Evolutionary conservation across 2,329 filamentous ascomycete genomes (phyloP), one percentile per base, ranked within the genome.

Genomic region (Furcasterigmium furcatum): DNA sequence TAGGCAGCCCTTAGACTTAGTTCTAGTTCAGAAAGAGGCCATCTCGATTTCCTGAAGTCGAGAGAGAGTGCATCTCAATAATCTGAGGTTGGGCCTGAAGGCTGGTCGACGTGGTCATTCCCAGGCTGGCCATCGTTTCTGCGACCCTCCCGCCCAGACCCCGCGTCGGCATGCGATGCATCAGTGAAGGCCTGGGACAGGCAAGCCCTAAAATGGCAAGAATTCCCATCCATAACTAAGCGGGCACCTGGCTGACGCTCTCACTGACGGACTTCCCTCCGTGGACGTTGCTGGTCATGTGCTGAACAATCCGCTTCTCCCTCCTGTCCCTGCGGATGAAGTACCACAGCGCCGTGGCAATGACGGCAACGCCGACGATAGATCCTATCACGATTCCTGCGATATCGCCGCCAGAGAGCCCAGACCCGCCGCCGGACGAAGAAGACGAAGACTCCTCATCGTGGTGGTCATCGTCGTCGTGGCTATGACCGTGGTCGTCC

Each of bases 241-340:
- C 24, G 12, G 24, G 24, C 12, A 12, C 24, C 24, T 27, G 68
- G 68, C 0, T 60, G 71, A 8, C 48, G 53, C 18, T 57, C 65
- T 13, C 64, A 16, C 16, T 19, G 34, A 36, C 19, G n/a, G 12
- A 9, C 16, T 36, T 18, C 12, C 16, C 4, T 6, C 16, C 5
- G n/a, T 10, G 5, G 18, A 10, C 4, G 18, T 18, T 5, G 4
- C n/a, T 36, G 25, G 24, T 22, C 41, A 43, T 36, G 14, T 25
- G 41, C 32, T 43, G 20, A 5, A 20, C 41, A 8, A 43, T 29
- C 14, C 20, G 49, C 44, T 46, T 51, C 44, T 51, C 41, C 44
- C 48, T 43, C 47, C 40, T 44, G 36, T 46, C 44, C 38, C 44
- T 42, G 22, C 49, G 41, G 20, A 43, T 47, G 7, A 51, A 45